phyloP scores from a whole-genome alignment of 371 early-diverging fungal genomes.

The Mortierella sp. region DNA sequence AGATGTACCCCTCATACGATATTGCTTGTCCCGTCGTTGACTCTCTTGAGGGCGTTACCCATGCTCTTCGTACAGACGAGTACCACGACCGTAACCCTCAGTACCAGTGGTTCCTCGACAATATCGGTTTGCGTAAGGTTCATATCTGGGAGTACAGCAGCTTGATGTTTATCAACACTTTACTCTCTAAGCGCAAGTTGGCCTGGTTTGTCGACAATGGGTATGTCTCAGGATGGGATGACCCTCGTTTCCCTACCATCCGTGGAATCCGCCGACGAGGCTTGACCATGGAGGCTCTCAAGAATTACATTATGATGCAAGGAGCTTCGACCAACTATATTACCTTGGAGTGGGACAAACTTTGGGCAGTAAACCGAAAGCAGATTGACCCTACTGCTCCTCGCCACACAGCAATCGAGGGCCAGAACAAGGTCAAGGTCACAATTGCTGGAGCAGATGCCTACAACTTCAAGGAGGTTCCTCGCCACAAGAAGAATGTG shows the following conservation, averaged over 20 bases:
- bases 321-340: constrained; percentile 98
- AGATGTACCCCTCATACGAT: constrained; percentile 99
- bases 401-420: constrained; percentile 89
- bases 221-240: constrained; percentile 98
- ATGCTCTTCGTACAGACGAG: constrained; percentile 98
- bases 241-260: constrained; percentile 99
- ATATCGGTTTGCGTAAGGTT: constrained; percentile 89
- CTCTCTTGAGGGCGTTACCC: constrained; percentile 98
- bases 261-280: constrained; percentile 98
- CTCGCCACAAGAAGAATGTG: constrained; percentile 97
- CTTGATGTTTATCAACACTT: constrained; percentile 99
- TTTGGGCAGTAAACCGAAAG: constrained; percentile 99
- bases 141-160: constrained; percentile 94
- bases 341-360: constrained; percentile 99
- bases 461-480: constrained; percentile 75
- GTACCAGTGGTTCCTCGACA: constrained; percentile 98
- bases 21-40: constrained; percentile 99
- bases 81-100: constrained; percentile 99
- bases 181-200: constrained; percentile 99
- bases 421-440: constrained; percentile 67
- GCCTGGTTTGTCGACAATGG: constrained; percentile 97
- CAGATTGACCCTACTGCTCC: constrained; percentile 97
- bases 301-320: constrained; percentile 98
- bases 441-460: constrained; percentile 72
- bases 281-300: constrained; percentile 98